Base-by-base conservation (phyloP, 352 stramenopile genomes). In the Pythium dissotocum region DNA sequence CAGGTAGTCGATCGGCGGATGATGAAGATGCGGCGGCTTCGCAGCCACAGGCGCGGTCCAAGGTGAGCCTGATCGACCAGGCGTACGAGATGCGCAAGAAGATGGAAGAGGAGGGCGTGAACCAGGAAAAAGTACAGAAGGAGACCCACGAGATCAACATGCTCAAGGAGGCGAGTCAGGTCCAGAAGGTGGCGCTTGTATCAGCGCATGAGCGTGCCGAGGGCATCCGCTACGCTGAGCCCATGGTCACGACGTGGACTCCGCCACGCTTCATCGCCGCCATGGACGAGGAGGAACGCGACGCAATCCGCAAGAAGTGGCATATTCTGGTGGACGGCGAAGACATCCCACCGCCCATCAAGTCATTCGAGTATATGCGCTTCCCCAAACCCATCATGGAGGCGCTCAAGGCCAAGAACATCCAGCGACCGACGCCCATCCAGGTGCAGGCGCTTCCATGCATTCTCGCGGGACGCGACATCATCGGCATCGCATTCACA, bases 401-500 rank as follows among this genome's bases (percentile, higher is more conserved):
- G 1, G 88, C 88, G 30, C 85, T 99, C 16, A 82, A 93, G 52
- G 85, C 85, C 24, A 99, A 99, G 78, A 98, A 98, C 72, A 99
- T 99, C 63, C 82, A 93, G 61, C 79, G 93, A 6, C 98, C 98
- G 2, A 99, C 98, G 38, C 97, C 98, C 1, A 99, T 99, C 78
- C 98, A 99, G 83, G 97, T 99, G 69, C 98, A 99, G 71, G 98
- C 97, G 48, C 88, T 99, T 21, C 96, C 98, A 24, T 98, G 98
- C 36, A 98, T 98, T 55, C 85, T 99, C 33, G 90, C 95, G 1
- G 96, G 96, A 18, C 88, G 97, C 42, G 97, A 99, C 77, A 97
- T 99, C 81, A 98, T 99, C 51, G 98, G 98, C 56, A 99, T 99
- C 71, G 97, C 97, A 9, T 99, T 99, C 76, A 99, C 98, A 4